These are phyloP conservation scores for Claviceps spartinae DNA, from an alignment of 2,329 filamentous ascomycete genomes.

Conservation along the genomic window DNA sequence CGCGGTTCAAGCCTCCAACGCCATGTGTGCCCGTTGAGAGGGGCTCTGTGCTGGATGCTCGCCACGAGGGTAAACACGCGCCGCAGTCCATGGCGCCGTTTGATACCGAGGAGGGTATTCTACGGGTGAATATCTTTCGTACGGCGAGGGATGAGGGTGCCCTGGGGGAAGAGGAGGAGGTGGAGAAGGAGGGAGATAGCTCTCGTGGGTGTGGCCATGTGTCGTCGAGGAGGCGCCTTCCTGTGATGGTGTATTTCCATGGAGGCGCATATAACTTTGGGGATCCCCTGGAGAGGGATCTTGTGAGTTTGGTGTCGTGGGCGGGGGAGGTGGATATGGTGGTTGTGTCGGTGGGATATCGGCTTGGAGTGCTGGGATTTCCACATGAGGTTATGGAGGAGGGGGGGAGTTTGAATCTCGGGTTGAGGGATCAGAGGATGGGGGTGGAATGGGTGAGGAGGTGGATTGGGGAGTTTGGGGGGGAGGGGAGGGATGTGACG, in stretches of 20 bases:
- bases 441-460: conserved; percentile 46
- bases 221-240: conserved; percentile 8
- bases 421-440: conserved; percentile 47
- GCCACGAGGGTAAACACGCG: conserved; percentile 19
- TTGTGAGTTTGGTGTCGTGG: conserved; percentile 47
- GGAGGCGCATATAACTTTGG: conserved; percentile 50
- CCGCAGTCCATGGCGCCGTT: conserved; percentile 12
- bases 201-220: no score
- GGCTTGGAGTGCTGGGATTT: conserved; percentile 57
- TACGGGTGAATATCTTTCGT: conserved; percentile 38
- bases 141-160: conserved; percentile 11
- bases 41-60: conserved; percentile 17
- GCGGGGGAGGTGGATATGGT: conserved; percentile 34
- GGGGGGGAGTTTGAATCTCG: conserved; percentile 46
- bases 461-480: conserved; percentile 47
- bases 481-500: conserved; percentile 37
- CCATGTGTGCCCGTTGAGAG: background rate
- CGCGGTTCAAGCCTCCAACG: conserved; percentile 10
- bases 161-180: no score
- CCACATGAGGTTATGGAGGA: conserved; percentile 36
- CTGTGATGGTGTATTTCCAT: conserved; percentile 48
- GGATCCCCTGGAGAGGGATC: conserved; percentile 39
- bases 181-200: no score
- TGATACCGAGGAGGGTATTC: conserved; percentile 35
- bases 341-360: conserved; percentile 47